phyloP scores from a whole-genome alignment of 306 rosid genomes.

The Dalbergia cultrata region DNA sequence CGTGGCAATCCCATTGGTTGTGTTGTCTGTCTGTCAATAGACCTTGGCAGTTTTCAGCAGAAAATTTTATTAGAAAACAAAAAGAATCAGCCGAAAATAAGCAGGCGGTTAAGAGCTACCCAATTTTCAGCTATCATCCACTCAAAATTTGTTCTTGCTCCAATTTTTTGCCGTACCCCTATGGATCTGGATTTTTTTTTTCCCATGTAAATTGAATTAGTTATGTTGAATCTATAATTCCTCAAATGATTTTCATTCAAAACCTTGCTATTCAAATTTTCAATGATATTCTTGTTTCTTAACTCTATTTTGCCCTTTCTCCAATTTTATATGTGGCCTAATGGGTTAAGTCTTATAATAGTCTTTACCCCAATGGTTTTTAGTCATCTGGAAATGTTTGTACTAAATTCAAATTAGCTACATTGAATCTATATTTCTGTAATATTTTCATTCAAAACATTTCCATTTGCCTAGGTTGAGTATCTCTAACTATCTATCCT shows the following conservation, averaged over 20 bases:
- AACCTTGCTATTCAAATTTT: background rate
- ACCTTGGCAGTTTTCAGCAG: no score
- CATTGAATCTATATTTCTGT: no score
- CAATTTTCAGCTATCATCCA: background rate
- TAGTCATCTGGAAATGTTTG: background rate
- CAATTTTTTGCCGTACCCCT: background rate
- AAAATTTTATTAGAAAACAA: no score
- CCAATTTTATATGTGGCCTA: background rate
- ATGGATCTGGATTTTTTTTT: background rate
- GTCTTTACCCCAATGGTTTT: background rate
- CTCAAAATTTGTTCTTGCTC: background rate
- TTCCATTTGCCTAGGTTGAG: slow-evolving; percentile 1
- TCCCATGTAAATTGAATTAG: background rate
- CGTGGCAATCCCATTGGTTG: background rate
- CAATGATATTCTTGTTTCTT: background rate
- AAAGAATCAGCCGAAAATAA: no score
- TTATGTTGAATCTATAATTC: background rate
- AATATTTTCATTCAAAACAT: slow-evolving; percentile 10
- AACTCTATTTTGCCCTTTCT: background rate
- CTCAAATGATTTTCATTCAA: background rate
- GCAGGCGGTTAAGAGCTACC: background rate
- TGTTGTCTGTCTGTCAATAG: background rate
- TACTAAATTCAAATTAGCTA: background rate
- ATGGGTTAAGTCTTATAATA: background rate
- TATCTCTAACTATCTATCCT: background rate